These are phyloP conservation scores for Penicillium pancosmium DNA, from an alignment of 495 filamentous ascomycete species.

Conservation along the genomic window DNA sequence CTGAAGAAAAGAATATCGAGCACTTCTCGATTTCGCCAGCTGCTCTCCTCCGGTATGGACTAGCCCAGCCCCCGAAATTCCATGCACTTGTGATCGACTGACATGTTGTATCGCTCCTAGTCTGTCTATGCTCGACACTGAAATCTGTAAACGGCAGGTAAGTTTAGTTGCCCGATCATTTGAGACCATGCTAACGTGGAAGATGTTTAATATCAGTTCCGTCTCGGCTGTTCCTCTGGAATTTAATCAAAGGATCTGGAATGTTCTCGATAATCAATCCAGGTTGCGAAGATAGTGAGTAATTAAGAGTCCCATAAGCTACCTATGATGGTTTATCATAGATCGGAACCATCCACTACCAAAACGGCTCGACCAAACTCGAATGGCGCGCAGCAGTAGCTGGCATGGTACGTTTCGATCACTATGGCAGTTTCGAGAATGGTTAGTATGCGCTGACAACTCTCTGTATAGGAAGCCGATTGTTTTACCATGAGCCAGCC, in stretches of 20 bases:
- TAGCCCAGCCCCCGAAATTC: not conserved
- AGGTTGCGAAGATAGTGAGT: not conserved
- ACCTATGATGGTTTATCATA: not conserved
- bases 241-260: not conserved
- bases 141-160: not conserved
- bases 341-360: not conserved
- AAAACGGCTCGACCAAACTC: not conserved
- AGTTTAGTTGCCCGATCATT: constrained; percentile 2
- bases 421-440: not conserved
- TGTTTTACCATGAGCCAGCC: constrained; percentile 1
- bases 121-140: not conserved
- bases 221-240: not conserved
- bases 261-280: not conserved
- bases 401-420: constrained; percentile 1
- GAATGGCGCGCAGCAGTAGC: not conserved
- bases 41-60: not conserved
- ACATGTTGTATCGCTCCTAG: not conserved
- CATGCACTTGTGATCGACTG: constrained; percentile 2
- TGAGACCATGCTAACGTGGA: not conserved
- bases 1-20: not conserved
- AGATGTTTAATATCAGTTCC: not conserved
- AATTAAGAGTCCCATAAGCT: not conserved
- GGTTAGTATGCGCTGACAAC: not conserved
- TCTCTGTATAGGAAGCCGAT: constrained; percentile 1
- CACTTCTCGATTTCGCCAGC: not conserved